phyloP scores from a whole-genome alignment of 257 asterid genomes.

The Craterostigma plantagineum region DNA sequence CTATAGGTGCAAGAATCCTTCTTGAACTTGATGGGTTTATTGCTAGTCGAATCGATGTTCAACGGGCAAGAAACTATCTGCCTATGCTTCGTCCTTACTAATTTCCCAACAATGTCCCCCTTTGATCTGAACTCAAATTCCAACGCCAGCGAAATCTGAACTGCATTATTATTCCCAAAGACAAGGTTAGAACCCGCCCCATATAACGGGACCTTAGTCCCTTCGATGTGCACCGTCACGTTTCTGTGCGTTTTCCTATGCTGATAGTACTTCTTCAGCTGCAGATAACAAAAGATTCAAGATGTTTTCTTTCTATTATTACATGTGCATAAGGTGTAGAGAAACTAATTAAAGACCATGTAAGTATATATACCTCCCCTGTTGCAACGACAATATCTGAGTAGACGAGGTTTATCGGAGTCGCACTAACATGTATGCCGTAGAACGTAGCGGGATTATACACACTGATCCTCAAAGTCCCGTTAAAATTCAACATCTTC shows the following conservation, averaged over 20 bases:
- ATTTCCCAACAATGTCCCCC: constrained; percentile 78
- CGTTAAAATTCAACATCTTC: constrained; percentile 54
- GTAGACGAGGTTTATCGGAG: constrained; percentile 61
- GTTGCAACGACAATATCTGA: constrained; percentile 64
- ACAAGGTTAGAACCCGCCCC: constrained; percentile 67
- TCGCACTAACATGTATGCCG: constrained; percentile 68
- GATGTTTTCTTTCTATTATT: neutral
- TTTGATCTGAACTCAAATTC: constrained; percentile 38
- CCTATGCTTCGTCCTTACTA: constrained; percentile 55
- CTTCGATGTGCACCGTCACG: constrained; percentile 48
- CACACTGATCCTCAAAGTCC: constrained; percentile 51
- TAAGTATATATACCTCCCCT: constrained; percentile 39
- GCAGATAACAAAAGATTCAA: constrained; percentile 12
- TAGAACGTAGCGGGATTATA: constrained; percentile 88
- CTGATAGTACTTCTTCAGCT: constrained; percentile 64
- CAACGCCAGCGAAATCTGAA: constrained; percentile 45
- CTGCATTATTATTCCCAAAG: constrained; percentile 14
- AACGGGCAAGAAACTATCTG: constrained; percentile 40
- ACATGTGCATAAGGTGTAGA: neutral
- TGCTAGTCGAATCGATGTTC: constrained; percentile 47
- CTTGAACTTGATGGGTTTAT: constrained; percentile 47
- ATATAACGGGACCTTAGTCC: constrained; percentile 61
- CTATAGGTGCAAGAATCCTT: constrained; percentile 52
- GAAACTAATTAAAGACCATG: no score
- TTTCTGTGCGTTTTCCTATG: constrained; percentile 55